A percentile compares a stretch with the other conserved stretches of the same genome.
Conservation (phyloP, 2,329 filamentous ascomycete genomes). For the Leptoxyphium fumago region DNA sequence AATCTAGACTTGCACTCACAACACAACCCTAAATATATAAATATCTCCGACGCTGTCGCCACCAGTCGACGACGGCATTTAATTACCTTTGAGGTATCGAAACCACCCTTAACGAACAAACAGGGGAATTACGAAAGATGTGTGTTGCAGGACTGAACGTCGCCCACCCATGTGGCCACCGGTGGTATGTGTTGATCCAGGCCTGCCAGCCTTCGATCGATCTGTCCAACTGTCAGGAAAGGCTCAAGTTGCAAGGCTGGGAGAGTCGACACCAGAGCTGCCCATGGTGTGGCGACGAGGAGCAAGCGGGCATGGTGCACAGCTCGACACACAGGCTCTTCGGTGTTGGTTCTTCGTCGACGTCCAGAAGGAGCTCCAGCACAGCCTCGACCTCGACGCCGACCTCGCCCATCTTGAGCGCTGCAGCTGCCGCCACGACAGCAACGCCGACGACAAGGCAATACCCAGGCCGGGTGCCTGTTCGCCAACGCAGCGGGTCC, state of each 20-base stretch:
- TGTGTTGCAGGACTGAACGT: slow-evolving; percentile 37
- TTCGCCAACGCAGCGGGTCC: slow-evolving; percentile 13
- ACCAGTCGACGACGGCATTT: too few relatives aligned
- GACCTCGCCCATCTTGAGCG: slow-evolving; percentile 4
- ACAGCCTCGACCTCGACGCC: slow-evolving; percentile 13
- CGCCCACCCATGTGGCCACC: slow-evolving; percentile 32
- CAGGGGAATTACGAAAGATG: slow-evolving; percentile 20
- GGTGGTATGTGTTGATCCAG: slow-evolving; percentile 34
- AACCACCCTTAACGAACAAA: too few relatives aligned
- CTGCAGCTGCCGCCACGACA: not conserved
- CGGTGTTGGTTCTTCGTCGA: slow-evolving; percentile 17
- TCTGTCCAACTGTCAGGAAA: slow-evolving; percentile 31
- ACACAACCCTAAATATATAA: too few relatives aligned
- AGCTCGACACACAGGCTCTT: slow-evolving; percentile 33
- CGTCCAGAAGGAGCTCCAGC: not conserved
- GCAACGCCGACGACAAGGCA: slow-evolving; percentile 4
- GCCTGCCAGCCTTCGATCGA: slow-evolving; percentile 29
- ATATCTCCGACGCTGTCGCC: too few relatives aligned
- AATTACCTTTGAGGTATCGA: too few relatives aligned
- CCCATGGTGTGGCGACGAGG: slow-evolving; percentile 27
- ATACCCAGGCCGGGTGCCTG: slow-evolving; percentile 5
- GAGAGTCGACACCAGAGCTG: slow-evolving; percentile 33
- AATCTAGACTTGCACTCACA: too few relatives aligned
- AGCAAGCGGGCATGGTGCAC: slow-evolving; percentile 17
- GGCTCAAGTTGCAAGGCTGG: slow-evolving; percentile 34